Percentiles rank a stretch among this genome's conserved stretches.
Evolutionary conservation across 306 rosid genomes (phyloP).

Genomic region (Albizia julibrissin): DNA sequence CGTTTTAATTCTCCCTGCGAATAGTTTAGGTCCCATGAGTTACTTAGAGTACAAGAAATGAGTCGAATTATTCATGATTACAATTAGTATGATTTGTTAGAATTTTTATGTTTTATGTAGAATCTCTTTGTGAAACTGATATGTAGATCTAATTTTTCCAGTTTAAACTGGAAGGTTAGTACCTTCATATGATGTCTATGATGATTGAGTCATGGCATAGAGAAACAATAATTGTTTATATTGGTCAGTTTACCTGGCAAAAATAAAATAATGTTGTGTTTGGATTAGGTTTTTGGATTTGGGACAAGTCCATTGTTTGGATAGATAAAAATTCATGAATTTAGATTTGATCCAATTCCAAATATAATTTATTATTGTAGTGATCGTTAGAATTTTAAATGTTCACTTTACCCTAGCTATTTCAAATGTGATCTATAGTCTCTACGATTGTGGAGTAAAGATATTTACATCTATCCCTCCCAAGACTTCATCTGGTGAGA

Average conservation of each 20-base stretch:
- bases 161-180: background rate
- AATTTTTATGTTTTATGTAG: background rate
- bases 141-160: background rate
- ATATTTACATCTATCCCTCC: too few species aligned
- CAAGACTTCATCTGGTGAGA: too few species aligned
- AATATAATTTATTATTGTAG: too few species aligned
- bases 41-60: background rate
- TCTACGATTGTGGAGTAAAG: too few species aligned
- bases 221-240: too few species aligned
- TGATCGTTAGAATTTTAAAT: background rate
- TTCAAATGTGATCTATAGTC: too few species aligned
- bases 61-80: background rate
- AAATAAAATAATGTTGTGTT: background rate
- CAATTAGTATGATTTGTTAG: background rate
- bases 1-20: too few species aligned
- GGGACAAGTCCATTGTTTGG: too few species aligned
- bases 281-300: background rate
- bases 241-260: background rate
- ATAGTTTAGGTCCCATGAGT: background rate
- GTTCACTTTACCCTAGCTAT: background rate
- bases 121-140: background rate
- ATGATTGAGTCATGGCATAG: background rate
- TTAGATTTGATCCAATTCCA: background rate
- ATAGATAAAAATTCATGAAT: too few species aligned
- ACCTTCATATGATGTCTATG: background rate